Percentiles rank a stretch among this genome's conserved stretches.
Evolutionary conservation across 2,329 filamentous ascomycete species (phyloP).

Genomic region (Xylariaceae sp.): DNA sequence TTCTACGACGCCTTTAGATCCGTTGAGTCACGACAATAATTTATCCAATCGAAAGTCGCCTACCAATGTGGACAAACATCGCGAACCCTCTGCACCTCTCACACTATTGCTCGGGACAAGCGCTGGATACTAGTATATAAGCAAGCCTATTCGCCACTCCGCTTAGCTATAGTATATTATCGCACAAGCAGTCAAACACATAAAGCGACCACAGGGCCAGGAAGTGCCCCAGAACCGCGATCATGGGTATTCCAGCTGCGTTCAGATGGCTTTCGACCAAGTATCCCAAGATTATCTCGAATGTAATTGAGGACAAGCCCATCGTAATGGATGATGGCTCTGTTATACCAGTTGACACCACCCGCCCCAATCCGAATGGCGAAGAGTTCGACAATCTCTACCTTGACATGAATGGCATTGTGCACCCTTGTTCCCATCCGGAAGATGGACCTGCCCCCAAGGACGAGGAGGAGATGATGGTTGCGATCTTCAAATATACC

Average conservation of each 20-base stretch:
- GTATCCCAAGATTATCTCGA: conserved; percentile 94
- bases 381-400: conserved; percentile 98
- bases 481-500: conserved; percentile 98
- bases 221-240: conserved; percentile 18
- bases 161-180: conserved; percentile 3
- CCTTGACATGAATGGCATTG: conserved; percentile 98
- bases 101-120: no score
- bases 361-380: conserved; percentile 86
- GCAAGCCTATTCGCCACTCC: background rate
- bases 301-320: conserved; percentile 82
- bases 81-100: no score
- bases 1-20: no score
- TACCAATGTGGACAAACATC: no score
- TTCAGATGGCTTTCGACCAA: conserved; percentile 97
- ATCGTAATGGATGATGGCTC: conserved; percentile 76
- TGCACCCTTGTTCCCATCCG: conserved; percentile 96
- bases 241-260: conserved; percentile 90
- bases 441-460: conserved; percentile 87
- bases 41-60: no score
- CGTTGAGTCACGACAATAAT: no score
- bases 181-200: background rate
- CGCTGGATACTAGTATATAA: no score
- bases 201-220: no score
- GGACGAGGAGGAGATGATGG: conserved; percentile 99
- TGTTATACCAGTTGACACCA: conserved; percentile 79